Evolutionary conservation across 495 filamentous ascomycete species (phyloP).

Genomic region (Astrothelium subdiscretum): DNA sequence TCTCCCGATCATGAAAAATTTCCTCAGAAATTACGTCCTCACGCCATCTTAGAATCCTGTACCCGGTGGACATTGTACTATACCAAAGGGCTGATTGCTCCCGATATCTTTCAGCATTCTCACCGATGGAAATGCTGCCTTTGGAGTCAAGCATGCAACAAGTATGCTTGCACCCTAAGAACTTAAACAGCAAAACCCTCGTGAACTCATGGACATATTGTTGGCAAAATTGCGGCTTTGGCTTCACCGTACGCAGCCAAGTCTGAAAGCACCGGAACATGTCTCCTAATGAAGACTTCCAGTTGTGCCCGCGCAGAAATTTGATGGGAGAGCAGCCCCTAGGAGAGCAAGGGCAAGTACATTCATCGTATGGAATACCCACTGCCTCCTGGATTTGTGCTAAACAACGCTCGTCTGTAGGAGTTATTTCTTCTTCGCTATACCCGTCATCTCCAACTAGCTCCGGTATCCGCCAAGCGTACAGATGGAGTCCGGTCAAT

Average conservation of each 20-base stretch:
- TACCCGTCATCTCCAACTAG: neutral
- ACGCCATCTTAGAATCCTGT: no score
- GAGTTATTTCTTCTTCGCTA: neutral
- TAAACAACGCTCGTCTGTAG: neutral
- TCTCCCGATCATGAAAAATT: neutral
- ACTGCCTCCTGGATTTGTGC: conserved; percentile 1
- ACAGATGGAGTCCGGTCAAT: conserved; percentile 4
- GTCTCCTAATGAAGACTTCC: neutral
- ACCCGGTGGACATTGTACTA: no score
- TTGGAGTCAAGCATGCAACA: neutral
- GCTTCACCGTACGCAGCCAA: neutral
- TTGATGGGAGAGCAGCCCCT: conserved; percentile 3
- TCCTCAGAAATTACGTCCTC: neutral
- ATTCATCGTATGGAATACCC: conserved; percentile 6
- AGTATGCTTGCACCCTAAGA: neutral
- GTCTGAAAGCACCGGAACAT: neutral
- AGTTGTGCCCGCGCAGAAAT: neutral
- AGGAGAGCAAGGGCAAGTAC: conserved; percentile 5
- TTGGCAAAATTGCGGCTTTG: neutral
- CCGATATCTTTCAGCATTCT: neutral
- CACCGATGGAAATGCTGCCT: neutral
- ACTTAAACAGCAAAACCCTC: conserved; percentile 3
- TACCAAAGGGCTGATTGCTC: neutral
- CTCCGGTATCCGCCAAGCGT: neutral
- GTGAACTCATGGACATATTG: conserved; percentile 5